phyloP scores from a whole-genome alignment of 1,284 basidiomycete species.

The Malassezia restricta region DNA sequence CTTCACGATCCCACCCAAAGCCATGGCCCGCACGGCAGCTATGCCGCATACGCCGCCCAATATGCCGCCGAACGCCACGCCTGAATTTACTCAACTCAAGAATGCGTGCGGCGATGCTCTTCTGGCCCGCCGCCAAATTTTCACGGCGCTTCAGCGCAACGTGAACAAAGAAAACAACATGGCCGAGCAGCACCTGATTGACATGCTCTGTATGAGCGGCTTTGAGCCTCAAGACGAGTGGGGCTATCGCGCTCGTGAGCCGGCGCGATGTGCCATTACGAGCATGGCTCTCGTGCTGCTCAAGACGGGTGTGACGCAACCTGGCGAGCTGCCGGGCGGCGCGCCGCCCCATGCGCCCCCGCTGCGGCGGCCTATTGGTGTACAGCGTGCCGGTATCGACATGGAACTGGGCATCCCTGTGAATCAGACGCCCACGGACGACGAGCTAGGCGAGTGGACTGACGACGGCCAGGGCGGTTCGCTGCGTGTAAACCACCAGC shows the following conservation, averaged over 20 bases:
- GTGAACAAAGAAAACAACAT: slow-evolving; percentile 99
- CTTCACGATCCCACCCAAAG: slow-evolving; percentile 66
- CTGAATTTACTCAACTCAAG: slow-evolving; percentile 22
- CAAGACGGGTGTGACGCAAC: slow-evolving; percentile 86
- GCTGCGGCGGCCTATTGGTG: slow-evolving; percentile 9
- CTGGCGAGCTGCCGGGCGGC: slow-evolving; percentile 50
- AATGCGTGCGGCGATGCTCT: slow-evolving; percentile 61
- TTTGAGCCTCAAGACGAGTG: slow-evolving; percentile 92
- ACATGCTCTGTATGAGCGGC: slow-evolving; percentile 99
- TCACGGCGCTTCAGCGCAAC: slow-evolving; percentile 93
- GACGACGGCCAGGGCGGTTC: slow-evolving; percentile 35
- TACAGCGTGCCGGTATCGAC: slow-evolving; percentile 7
- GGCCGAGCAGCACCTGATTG: slow-evolving; percentile 96
- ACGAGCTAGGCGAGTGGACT: slow-evolving; percentile 14
- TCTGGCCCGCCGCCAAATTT: slow-evolving; percentile 80
- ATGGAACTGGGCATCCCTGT: slow-evolving; percentile 13
- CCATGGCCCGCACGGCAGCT: background rate
- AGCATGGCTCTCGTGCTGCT: slow-evolving; percentile 92
- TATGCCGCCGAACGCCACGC: slow-evolving; percentile 4
- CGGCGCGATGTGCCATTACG: slow-evolving; percentile 87
- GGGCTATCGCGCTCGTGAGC: slow-evolving; percentile 92
- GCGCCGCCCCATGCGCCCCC: slow-evolving; percentile 1
- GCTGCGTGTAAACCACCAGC: slow-evolving; percentile 60
- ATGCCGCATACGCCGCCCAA: background rate
- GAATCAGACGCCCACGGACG: slow-evolving; percentile 11